Conservation (phyloP, 2,329 filamentous ascomycete species). For the Pseudocercospora crystallina region DNA sequence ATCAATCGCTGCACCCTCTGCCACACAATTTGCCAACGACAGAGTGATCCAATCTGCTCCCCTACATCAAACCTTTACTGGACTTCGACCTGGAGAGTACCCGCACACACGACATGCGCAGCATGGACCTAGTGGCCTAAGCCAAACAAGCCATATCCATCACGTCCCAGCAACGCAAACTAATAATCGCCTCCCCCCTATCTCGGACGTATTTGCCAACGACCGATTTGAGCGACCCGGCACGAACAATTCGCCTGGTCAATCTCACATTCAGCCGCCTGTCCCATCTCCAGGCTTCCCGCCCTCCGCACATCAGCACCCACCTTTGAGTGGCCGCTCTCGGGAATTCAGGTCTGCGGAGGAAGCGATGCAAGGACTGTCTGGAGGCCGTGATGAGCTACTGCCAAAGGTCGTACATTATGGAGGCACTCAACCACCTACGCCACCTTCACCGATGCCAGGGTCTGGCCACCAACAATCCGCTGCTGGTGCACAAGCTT, state of each 20-base stretch:
- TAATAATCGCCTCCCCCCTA: conserved; percentile 86
- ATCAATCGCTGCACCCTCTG: conserved; percentile 91
- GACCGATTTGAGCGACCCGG: conserved; percentile 61
- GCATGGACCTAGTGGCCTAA: conserved; percentile 79
- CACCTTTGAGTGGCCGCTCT: conserved; percentile 58
- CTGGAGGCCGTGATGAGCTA: conserved; percentile 87
- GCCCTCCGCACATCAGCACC: conserved; percentile 45
- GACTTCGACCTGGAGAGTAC: conserved; percentile 67
- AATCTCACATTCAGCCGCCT: conserved; percentile 64
- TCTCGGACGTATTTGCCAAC: conserved; percentile 86
- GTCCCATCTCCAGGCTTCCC: conserved; percentile 77
- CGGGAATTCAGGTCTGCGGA: conserved; percentile 86
- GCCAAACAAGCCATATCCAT: conserved; percentile 85
- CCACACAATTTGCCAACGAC: conserved; percentile 89
- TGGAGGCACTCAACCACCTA: conserved; percentile 87
- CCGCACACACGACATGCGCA: conserved; percentile 47
- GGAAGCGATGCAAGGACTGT: conserved; percentile 86
- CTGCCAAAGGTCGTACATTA: conserved; percentile 95
- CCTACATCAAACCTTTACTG: conserved; percentile 91
- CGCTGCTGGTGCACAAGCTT: conserved; percentile 19
- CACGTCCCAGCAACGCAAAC: conserved; percentile 86
- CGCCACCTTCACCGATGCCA: conserved; percentile 77
- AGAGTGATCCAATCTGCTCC: conserved; percentile 96
- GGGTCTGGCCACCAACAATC: conserved; percentile 18
- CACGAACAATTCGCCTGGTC: conserved; percentile 58